Evolutionary conservation across 306 rosid species (phyloP), one percentile per base, ranked within the genome.

Genomic region (Phaseolus lunatus): DNA sequence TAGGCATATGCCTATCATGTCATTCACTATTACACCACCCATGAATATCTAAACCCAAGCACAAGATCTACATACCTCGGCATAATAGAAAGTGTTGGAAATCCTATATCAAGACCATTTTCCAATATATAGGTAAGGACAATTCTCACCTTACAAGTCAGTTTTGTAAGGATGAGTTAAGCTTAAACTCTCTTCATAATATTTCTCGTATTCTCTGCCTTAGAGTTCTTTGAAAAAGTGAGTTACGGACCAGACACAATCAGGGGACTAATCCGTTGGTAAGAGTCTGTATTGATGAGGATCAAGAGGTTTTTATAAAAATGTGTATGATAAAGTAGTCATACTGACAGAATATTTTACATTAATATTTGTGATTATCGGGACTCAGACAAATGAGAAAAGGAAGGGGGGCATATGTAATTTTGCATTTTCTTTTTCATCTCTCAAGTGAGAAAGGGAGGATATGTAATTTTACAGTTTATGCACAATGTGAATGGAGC

Each of bases 211-310:
- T 71, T n/a, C 13, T 18, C 15, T 65, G 52, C 52, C 22, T 22
- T 58, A 43, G 31, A 22, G 45, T 59, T 66, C 53, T 27, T 48
- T 16, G 45, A 70, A 81, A 16, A 73, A 18, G 15, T 23, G 26
- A 64, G 31, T 5, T 12, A 26, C 18, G 53, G 16, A 62, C 33
- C 24, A 23, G 12, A 70, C 62, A 52, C 19, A 67, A 54, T 24
- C 44, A 65, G 22, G 48, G 75, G 52, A 65, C 14, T 43, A 56
- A 66, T 24, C 70, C 80, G 33, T 37, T 49, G 45, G 3, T 54
- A 37, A 49, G 52, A 16, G 74, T 53, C 31, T 61, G 43, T 26
- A 33, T 33, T 31, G 5, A 19, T 1, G 18, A 12, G 18, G 70
- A 44, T 53, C 71, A 33, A 18, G 57, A 65, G 56, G 27, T 74